Percentiles rank a stretch among this genome's conserved stretches.
Evolutionary conservation across 1,284 basidiomycete genomes (phyloP).

Genomic region (Rhizoctonia solani): DNA sequence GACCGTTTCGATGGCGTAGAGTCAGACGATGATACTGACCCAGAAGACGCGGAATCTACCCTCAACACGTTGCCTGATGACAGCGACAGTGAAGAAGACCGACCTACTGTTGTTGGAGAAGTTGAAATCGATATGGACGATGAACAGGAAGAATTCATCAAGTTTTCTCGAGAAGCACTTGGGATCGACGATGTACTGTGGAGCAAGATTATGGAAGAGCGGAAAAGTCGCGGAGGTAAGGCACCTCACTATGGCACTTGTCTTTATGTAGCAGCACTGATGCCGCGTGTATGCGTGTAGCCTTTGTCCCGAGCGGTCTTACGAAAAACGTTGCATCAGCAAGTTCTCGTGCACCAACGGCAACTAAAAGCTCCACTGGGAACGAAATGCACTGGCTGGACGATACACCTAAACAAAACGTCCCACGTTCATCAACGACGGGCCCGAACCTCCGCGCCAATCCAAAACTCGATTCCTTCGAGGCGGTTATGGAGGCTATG

Average conservation of each 20-base stretch:
- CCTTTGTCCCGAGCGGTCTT: conserved; percentile 62
- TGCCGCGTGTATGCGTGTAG: conserved; percentile 48
- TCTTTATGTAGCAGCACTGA: neutral
- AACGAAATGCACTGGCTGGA: conserved; percentile 32
- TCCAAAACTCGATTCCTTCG: conserved; percentile 84
- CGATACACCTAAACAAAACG: conserved; percentile 9
- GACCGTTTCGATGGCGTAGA: conserved; percentile 82
- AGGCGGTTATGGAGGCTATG: conserved; percentile 93
- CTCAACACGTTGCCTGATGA: conserved; percentile 45
- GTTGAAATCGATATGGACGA: conserved; percentile 85
- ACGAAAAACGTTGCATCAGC: neutral
- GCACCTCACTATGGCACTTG: conserved; percentile 36
- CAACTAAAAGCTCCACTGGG: neutral
- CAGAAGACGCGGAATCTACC: conserved; percentile 43
- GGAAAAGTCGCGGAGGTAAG: conserved; percentile 75
- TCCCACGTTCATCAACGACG: conserved; percentile 9
- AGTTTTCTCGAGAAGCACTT: conserved; percentile 86
- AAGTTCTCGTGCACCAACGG: neutral
- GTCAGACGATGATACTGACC: conserved; percentile 77
- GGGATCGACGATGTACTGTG: conserved; percentile 86
- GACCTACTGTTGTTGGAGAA: conserved; percentile 77
- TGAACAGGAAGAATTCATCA: conserved; percentile 89
- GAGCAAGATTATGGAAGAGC: conserved; percentile 76
- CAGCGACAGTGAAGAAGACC: conserved; percentile 72
- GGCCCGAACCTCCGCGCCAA: conserved; percentile 46